Percentiles rank a stretch among this genome's conserved stretches.
Conservation (phyloP, 2,329 filamentous ascomycete species). For the Aspergillus sp. region DNA sequence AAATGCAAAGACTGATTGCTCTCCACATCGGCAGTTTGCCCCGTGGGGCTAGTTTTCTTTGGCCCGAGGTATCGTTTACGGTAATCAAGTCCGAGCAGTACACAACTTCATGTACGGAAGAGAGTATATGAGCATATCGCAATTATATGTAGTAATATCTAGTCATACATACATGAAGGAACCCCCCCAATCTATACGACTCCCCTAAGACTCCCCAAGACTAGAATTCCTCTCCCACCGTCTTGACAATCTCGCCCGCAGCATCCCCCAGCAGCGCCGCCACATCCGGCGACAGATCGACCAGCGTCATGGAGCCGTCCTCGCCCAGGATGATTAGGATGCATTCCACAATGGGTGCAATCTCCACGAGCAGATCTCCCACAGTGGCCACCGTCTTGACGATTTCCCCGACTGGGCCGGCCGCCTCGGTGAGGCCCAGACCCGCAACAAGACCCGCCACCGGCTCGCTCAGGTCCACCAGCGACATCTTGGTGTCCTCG, state of each 20-base stretch:
- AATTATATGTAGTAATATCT: constrained; percentile 3
- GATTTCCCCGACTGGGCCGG: constrained; percentile 16
- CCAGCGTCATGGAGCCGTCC: constrained; percentile 18
- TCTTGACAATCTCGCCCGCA: constrained; percentile 24
- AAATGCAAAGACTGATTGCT: background rate
- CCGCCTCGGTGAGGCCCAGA: constrained; percentile 12
- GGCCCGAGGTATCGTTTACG: background rate
- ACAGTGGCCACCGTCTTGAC: constrained; percentile 15
- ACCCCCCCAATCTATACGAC: background rate
- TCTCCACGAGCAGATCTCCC: constrained; percentile 17
- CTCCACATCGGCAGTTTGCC: constrained; percentile 10
- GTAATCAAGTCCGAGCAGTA: background rate
- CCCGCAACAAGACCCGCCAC: constrained; percentile 16
- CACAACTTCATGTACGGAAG: background rate
- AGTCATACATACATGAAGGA: background rate
- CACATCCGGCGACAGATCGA: constrained; percentile 21
- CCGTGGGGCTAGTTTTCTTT: constrained; percentile 12
- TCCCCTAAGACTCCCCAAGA: no score
- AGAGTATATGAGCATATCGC: background rate
- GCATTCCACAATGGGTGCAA: constrained; percentile 17
- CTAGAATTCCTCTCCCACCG: constrained; percentile 14
- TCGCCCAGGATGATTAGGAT: constrained; percentile 24
- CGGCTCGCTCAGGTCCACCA: constrained; percentile 19
- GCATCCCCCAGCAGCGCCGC: constrained; percentile 20
- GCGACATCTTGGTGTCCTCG: constrained; percentile 12